phyloP scores from a whole-genome alignment of 805 yeast genomes.

The Zygosaccharomyces rouxii region DNA sequence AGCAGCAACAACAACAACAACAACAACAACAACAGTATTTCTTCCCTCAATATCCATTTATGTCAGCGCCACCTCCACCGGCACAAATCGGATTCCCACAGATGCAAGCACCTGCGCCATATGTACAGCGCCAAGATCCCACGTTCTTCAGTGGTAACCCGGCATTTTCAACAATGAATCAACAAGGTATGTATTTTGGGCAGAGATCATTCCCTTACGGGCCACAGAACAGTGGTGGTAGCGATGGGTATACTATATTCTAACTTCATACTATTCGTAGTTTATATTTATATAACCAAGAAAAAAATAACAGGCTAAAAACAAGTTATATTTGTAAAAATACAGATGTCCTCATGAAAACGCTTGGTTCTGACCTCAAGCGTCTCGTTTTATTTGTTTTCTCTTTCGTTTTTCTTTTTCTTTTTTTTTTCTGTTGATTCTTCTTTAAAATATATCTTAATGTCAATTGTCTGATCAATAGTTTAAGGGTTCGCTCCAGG shows the following conservation, averaged over 20 bases:
- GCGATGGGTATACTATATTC: slow-evolving; percentile 2
- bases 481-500: slow-evolving; percentile 7
- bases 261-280: slow-evolving; percentile 3
- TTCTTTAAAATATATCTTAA: neutral
- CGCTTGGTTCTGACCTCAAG: neutral
- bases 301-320: neutral
- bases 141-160: neutral
- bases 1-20: neutral
- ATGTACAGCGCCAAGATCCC: slow-evolving; percentile 2
- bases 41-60: slow-evolving; percentile 3
- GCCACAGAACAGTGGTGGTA: neutral
- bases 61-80: neutral
- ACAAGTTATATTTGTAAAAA: neutral
- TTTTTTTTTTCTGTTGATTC: slow-evolving; percentile 1
- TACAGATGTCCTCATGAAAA: neutral
- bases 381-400: neutral
- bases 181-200: slow-evolving; percentile 4
- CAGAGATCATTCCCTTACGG: slow-evolving; percentile 2
- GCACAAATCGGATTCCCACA: slow-evolving; percentile 1
- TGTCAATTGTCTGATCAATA: slow-evolving; percentile 3
- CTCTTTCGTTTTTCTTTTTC: neutral
- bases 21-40: slow-evolving; percentile 1
- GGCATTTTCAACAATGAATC: neutral
- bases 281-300: slow-evolving; percentile 1
- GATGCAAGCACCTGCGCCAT: slow-evolving; percentile 4